Conservation (phyloP, 106 monocot species). For the Acanthochlamys bracteata region DNA sequence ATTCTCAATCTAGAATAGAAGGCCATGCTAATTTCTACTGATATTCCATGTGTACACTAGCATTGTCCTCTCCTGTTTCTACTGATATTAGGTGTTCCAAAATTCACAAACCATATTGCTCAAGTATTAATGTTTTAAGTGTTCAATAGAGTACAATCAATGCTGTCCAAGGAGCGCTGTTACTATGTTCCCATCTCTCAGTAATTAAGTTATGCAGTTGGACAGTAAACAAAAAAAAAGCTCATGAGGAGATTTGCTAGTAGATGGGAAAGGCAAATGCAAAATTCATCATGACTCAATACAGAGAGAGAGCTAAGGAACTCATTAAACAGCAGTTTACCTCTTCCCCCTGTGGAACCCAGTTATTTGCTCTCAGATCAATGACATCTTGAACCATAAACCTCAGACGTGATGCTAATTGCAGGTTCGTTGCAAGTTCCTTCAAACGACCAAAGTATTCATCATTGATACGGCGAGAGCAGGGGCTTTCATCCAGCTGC, state of each 20-base stretch:
- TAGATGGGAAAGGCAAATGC: no score
- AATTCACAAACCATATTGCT: background rate
- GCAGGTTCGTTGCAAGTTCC: slow-evolving; percentile 31
- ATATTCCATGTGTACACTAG: no score
- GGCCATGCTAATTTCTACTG: background rate
- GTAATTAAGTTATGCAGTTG: no score
- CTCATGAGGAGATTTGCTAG: no score
- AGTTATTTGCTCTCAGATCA: slow-evolving; percentile 60
- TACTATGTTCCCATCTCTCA: no score
- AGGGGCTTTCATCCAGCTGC: slow-evolving; percentile 59
- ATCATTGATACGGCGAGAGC: slow-evolving; percentile 53
- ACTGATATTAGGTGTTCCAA: background rate
- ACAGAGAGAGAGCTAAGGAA: no score
- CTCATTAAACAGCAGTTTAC: no score
- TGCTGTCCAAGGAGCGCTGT: no score
- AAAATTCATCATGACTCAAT: no score
- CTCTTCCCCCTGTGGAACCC: slow-evolving; percentile 72
- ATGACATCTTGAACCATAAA: slow-evolving; percentile 84
- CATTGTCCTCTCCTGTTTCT: no score
- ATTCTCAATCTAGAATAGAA: background rate
- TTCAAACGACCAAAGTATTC: slow-evolving; percentile 51
- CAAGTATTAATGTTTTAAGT: background rate
- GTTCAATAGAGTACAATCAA: no score
- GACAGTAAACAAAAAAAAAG: no score
- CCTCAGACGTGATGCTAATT: slow-evolving; percentile 42